A percentile compares a stretch with the other conserved stretches of the same genome.
Evolutionary conservation across 805 yeast species (phyloP).

Genomic region (Soucietia sequanensis): DNA sequence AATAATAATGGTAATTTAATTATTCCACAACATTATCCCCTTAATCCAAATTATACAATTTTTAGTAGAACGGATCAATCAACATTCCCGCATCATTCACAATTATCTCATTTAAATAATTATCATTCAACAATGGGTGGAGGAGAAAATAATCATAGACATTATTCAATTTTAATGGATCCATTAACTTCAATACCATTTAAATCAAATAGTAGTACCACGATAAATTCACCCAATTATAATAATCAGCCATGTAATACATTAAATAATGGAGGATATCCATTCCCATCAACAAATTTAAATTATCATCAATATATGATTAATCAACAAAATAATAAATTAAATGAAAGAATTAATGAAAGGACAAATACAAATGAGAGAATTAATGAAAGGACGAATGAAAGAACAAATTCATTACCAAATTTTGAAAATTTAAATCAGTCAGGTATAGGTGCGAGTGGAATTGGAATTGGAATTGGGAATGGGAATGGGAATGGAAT

Average conservation of each 20-base stretch:
- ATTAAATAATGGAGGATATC: neutral
- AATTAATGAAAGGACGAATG: no score
- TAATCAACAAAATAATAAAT: constrained; percentile 5
- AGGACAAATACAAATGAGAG: no score
- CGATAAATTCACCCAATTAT: neutral
- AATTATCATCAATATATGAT: neutral
- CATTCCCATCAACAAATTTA: constrained; percentile 1
- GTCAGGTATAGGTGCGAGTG: no score
- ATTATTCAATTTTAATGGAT: constrained; percentile 40
- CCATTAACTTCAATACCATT: constrained; percentile 28
- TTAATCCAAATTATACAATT: constrained; percentile 34
- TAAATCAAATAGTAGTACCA: neutral
- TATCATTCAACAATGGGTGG: constrained; percentile 7
- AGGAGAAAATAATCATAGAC: constrained; percentile 18
- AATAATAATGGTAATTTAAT: constrained; percentile 37
- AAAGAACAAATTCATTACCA: constrained; percentile 22
- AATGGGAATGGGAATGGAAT: no score
- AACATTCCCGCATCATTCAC: no score
- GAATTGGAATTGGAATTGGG: no score
- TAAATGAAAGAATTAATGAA: no score
- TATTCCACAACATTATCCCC: constrained; percentile 35
- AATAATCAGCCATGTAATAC: neutral
- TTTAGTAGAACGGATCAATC: no score
- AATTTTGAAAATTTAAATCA: constrained; percentile 13
- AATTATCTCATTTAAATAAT: no score